Conservation (phyloP, 2,329 filamentous ascomycete species). For the Mycosphaerella arachidis region DNA sequence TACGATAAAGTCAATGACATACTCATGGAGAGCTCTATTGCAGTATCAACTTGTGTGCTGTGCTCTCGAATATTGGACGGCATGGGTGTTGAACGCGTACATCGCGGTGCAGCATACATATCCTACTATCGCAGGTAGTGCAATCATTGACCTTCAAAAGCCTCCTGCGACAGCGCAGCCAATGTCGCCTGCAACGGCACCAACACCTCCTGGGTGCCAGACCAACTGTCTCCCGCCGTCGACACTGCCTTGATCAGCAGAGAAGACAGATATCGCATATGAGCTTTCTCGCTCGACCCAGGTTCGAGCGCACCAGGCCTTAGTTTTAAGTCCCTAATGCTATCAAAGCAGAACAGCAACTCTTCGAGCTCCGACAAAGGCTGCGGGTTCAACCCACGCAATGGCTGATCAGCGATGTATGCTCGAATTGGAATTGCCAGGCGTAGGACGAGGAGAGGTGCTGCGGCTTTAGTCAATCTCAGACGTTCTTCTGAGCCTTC, state of each 20-base stretch:
- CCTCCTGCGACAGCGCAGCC: conserved; percentile 18
- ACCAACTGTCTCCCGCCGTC: conserved; percentile 58
- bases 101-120: background rate
- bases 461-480: conserved; percentile 63
- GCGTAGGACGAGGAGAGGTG: conserved; percentile 77
- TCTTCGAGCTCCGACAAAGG: conserved; percentile 77
- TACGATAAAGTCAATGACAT: too few species aligned
- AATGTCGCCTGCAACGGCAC: conserved; percentile 39
- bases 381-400: conserved; percentile 84
- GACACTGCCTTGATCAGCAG: conserved; percentile 62
- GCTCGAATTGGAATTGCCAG: conserved; percentile 74
- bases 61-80: too few species aligned
- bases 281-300: conserved; percentile 56
- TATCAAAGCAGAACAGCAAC: conserved; percentile 64
- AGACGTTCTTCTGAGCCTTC: too few species aligned
- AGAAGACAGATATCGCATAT: conserved; percentile 76
- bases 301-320: conserved; percentile 47
- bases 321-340: conserved; percentile 63
- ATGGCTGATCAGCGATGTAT: conserved; percentile 86
- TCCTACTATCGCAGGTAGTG: background rate
- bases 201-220: conserved; percentile 50
- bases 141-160: background rate
- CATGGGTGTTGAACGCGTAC: background rate
- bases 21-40: too few species aligned
- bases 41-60: too few species aligned